Conservation (phyloP, 352 stramenopile species). For the Globisporangium emineosum region DNA sequence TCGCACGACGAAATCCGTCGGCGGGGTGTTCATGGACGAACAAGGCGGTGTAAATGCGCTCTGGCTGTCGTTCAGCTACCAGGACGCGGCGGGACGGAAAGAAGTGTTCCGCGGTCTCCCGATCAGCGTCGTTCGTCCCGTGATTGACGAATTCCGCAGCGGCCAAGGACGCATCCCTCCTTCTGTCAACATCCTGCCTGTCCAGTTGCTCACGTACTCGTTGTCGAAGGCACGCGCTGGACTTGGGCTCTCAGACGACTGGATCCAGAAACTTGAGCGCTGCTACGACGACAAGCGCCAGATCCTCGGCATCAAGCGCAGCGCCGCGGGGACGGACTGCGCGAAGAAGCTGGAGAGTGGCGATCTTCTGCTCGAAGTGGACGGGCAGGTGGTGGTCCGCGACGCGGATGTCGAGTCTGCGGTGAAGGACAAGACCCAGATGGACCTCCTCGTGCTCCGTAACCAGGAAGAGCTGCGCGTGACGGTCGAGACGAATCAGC, state of each 20-base stretch:
- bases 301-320: conserved; percentile 84
- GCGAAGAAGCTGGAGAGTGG: conserved; percentile 69
- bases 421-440: conserved; percentile 41
- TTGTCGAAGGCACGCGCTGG: conserved; percentile 85
- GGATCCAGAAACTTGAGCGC: conserved; percentile 80
- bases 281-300: conserved; percentile 83
- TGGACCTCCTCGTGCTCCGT: conserved; percentile 71
- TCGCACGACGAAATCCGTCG: conserved; percentile 84
- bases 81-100: conserved; percentile 68
- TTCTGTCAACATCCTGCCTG: conserved; percentile 61
- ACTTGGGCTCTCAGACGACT: conserved; percentile 79
- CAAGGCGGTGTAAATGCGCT: conserved; percentile 69
- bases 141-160: conserved; percentile 52
- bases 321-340: conserved; percentile 63
- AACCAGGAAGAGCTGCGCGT: conserved; percentile 71
- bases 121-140: conserved; percentile 59
- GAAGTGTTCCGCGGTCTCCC: conserved; percentile 83
- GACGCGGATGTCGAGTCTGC: conserved; percentile 78
- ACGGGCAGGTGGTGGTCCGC: conserved; percentile 68
- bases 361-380: conserved; percentile 83
- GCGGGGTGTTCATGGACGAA: conserved; percentile 81
- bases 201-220: conserved; percentile 79
- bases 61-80: conserved; percentile 87
- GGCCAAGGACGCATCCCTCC: conserved; percentile 34
- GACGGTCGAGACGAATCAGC: conserved; percentile 47